Conservation (phyloP, 352 stramenopile species). For the Globisporangium yorkense region DNA sequence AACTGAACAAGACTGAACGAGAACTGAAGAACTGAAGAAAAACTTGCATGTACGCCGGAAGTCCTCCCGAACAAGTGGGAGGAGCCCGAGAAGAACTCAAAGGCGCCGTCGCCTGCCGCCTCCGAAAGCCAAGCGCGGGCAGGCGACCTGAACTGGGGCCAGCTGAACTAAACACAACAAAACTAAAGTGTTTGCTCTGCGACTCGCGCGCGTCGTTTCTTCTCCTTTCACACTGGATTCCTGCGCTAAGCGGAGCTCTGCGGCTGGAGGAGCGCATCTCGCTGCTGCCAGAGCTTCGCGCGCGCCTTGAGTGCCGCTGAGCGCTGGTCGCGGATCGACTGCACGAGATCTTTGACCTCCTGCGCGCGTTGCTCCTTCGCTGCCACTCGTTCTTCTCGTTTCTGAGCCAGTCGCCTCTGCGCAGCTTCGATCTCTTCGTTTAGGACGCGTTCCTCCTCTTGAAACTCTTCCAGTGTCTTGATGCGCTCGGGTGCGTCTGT, state of each 20-base stretch:
- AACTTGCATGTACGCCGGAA: slow-evolving; percentile 2
- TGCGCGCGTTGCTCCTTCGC: slow-evolving; percentile 31
- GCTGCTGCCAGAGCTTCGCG: slow-evolving; percentile 22
- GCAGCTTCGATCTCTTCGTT: slow-evolving; percentile 21
- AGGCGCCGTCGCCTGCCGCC: background rate
- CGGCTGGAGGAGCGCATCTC: slow-evolving; percentile 8
- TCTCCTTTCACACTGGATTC: background rate
- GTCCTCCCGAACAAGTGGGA: slow-evolving; percentile 4
- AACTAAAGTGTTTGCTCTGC: background rate
- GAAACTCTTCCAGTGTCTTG: slow-evolving; percentile 20
- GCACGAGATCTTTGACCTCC: slow-evolving; percentile 24
- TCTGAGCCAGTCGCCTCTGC: slow-evolving; percentile 23
- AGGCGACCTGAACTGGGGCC: background rate
- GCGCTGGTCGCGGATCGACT: slow-evolving; percentile 30
- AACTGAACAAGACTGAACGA: slow-evolving; percentile 5
- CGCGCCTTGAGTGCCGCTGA: slow-evolving; percentile 25
- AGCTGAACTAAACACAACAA: slow-evolving; percentile 1
- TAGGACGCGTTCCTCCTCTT: slow-evolving; percentile 21
- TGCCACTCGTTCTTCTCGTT: slow-evolving; percentile 16
- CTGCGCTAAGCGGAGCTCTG: background rate
- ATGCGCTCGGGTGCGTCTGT: slow-evolving; percentile 1
- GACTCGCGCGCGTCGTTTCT: background rate
- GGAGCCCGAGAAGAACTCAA: background rate
- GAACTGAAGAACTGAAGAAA: slow-evolving; percentile 23
- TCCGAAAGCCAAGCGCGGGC: background rate